phyloP scores from a whole-genome alignment of 768 basidiomycete genomes.

The Termitomyces sp. region DNA sequence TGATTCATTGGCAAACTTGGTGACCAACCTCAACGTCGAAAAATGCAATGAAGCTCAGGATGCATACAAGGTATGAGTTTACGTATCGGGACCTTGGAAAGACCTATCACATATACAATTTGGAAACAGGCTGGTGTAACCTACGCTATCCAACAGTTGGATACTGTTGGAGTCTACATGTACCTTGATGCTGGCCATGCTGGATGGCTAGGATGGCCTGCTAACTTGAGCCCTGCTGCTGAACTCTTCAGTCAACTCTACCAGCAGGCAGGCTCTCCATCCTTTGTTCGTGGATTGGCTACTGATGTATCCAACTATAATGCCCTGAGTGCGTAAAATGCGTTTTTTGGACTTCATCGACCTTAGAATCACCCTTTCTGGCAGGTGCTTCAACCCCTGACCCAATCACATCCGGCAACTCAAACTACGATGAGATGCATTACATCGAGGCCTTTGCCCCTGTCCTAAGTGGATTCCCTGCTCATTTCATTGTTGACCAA shows the following conservation, averaged over 20 bases:
- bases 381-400: constrained; percentile 43
- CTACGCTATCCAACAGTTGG: constrained; percentile 53
- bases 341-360: neutral
- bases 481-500: constrained; percentile 65
- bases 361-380: constrained; percentile 24
- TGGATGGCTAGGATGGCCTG: constrained; percentile 67
- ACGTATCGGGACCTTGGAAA: neutral
- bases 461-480: constrained; percentile 44
- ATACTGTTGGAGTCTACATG: constrained; percentile 49
- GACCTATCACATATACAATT: neutral
- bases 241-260: constrained; percentile 46
- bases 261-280: constrained; percentile 43
- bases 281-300: constrained; percentile 54
- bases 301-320: constrained; percentile 52
- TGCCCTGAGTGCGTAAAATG: constrained; percentile 23
- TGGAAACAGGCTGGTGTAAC: constrained; percentile 35
- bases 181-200: constrained; percentile 62
- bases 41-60: constrained; percentile 52
- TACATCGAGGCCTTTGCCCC: constrained; percentile 56
- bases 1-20: constrained; percentile 63
- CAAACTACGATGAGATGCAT: constrained; percentile 56
- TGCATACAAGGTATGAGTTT: constrained; percentile 37
- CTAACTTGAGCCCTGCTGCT: constrained; percentile 55
- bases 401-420: constrained; percentile 53
- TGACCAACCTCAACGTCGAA: constrained; percentile 56